Percentiles rank a stretch among this genome's conserved stretches.
Evolutionary conservation across 75 land plant species (phyloP).

Genomic region (Cunninghamia lanceolata): DNA sequence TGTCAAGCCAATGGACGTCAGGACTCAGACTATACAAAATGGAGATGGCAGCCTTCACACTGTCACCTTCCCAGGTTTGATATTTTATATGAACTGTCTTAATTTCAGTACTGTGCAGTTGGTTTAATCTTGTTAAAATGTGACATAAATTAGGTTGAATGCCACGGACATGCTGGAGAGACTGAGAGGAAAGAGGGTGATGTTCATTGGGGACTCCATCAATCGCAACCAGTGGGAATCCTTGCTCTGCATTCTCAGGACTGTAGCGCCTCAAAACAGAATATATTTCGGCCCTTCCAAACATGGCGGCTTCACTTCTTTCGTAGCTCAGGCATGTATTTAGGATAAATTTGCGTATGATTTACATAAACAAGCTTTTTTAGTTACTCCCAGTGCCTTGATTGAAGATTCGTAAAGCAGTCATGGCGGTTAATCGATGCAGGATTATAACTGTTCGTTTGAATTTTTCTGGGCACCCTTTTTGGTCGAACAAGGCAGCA

Average conservation of each 20-base stretch:
- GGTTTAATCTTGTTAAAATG: neutral
- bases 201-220: slow-evolving; percentile 38
- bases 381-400: slow-evolving; percentile 10
- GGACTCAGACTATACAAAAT: slow-evolving; percentile 31
- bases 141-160: slow-evolving; percentile 22
- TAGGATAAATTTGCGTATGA: no score
- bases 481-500: slow-evolving; percentile 37
- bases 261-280: slow-evolving; percentile 17
- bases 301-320: neutral
- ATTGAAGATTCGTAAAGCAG: neutral
- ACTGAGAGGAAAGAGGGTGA: slow-evolving; percentile 23
- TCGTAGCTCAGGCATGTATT: neutral
- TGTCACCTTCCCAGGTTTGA: slow-evolving; percentile 49
- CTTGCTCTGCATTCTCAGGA: slow-evolving; percentile 37
- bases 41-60: slow-evolving; percentile 51
- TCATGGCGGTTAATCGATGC: neutral
- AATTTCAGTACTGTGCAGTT: neutral
- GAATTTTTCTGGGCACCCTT: slow-evolving; percentile 53
- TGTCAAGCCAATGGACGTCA: slow-evolving; percentile 49
- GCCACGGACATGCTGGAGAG: slow-evolving; percentile 35
- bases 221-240: slow-evolving; percentile 51
- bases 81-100: neutral
- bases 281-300: slow-evolving; percentile 13
- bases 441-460: slow-evolving; percentile 48
- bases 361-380: neutral